phyloP scores from a whole-genome alignment of 805 yeast species.

The Lipomyces sp. region DNA sequence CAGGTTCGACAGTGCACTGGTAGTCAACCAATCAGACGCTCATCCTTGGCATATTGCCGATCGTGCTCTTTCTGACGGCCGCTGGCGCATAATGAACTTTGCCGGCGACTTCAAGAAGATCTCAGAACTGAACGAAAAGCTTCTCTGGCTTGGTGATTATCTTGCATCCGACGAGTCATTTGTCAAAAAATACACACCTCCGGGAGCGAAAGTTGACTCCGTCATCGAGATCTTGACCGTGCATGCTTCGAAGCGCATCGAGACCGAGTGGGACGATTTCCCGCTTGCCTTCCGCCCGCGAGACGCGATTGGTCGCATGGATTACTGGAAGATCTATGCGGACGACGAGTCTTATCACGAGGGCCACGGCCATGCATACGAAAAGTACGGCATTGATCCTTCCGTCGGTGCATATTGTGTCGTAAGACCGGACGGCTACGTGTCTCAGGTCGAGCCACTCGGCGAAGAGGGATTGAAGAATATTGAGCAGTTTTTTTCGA shows the following conservation, averaged over 20 bases:
- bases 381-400: slow-evolving; percentile 35
- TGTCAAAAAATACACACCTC: slow-evolving; percentile 34
- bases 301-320: slow-evolving; percentile 13
- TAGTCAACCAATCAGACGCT: slow-evolving; percentile 35
- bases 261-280: slow-evolving; percentile 35
- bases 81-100: slow-evolving; percentile 37
- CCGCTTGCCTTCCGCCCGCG: slow-evolving; percentile 35
- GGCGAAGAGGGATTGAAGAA: slow-evolving; percentile 29
- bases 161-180: slow-evolving; percentile 10
- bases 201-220: slow-evolving; percentile 32
- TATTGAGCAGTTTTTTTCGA: slow-evolving; percentile 30
- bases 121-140: not conserved
- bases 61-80: slow-evolving; percentile 35
- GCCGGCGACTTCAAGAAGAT: slow-evolving; percentile 32
- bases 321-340: slow-evolving; percentile 36
- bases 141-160: slow-evolving; percentile 16
- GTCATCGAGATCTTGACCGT: slow-evolving; percentile 36
- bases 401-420: slow-evolving; percentile 34
- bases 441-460: slow-evolving; percentile 33
- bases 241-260: slow-evolving; percentile 31
- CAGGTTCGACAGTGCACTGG: slow-evolving; percentile 32
- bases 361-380: slow-evolving; percentile 35
- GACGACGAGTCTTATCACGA: slow-evolving; percentile 36
- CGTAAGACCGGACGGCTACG: slow-evolving; percentile 39
- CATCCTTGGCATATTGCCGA: slow-evolving; percentile 34